Base-by-base conservation (phyloP, 1,139 yeast genomes). In the Pneumocystis jirovecii region DNA sequence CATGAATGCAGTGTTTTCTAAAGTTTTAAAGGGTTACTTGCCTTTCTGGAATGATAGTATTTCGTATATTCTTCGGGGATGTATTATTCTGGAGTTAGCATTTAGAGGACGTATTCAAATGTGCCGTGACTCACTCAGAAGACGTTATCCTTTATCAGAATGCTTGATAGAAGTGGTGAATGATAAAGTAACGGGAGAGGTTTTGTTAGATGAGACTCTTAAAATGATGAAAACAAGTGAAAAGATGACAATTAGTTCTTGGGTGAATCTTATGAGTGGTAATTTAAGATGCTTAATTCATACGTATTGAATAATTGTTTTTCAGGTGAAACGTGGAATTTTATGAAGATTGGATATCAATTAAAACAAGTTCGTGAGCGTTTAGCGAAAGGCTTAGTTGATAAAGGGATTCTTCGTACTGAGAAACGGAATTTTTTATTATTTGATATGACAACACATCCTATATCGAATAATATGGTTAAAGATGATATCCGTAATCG, bases 401-500 rank as follows among this genome's bases (percentile, higher is more conserved):
- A 93, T 75, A 93, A 93, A 77, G 98, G 98, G n/a, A 86, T 93
- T 64, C 81, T 95, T 73, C 85, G 96, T 76, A 95, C 98, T 1
- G 98, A 93, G 75, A 84, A 96, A 74, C 90, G 91, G 74, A 95
- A 89, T 78, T 93, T 93, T 75, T 85, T 95, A 73, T 79, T 93
- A 66, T 93, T 93, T 72, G 98, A 93, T 76, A 93, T 93, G 97
- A 96, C 98, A 34, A 95, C 98, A 7, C 98, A 95, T 75, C 99
- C 99, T 3, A 84, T 93, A 17, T 87, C 95, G 57, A 98, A 93
- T 76, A 78, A 86, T 66, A 82, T 87, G 62, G 89, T 95, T 72
- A 95, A 90, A 75, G 87, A 87, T 70, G 85, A 89, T 66, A 80
- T 84, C 64, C 84, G 86, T 69, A 82, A 84, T 69, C 82, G 97